Base-by-base conservation (phyloP, 768 basidiomycete species). In the Suillus occidentalis region DNA sequence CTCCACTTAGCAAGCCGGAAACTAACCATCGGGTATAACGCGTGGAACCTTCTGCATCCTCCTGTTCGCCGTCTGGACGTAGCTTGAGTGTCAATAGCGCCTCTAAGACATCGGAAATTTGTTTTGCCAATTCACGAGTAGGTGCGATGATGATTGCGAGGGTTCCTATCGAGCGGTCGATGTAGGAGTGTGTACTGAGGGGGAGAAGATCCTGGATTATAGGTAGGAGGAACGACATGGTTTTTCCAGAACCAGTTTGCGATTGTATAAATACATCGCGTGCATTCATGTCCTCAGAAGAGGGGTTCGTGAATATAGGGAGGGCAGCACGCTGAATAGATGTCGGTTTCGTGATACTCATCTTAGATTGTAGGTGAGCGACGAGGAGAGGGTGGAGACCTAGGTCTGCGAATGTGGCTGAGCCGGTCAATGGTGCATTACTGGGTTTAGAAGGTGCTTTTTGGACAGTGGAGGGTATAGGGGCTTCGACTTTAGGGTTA, bases 211-310 rank as follows among this genome's bases (percentile, higher is more conserved):
- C 95, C 67, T 98, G 94, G 52, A 99, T 85, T 75, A 99, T 94
- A 34, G 97, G 97, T 13, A 99, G 86, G 28, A 99, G 85, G 80
- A 92, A 99, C 4, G 95, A 86, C 28, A 98, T 80, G 0, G 96
- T 98, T 79, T 98, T 99, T 72, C 97, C 97, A 0, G 96, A 98
- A 63, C 97, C 97, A 10, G 97, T 98, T 75, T 98, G 95, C 14
- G 95, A 93, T 76, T 97, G 96, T 63, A 98, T 92, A 76, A 97
- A 96, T 16, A 92, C 86, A 76, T 97, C 95, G 65, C 91, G 82
- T 58, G 80, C 79, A 57, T 70, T 67, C 65, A 77, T 78, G 67
- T 75, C 79, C 34, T 77, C 68, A 0, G 81, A 75, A 9, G 72
- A 65, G 9, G 77, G 70, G 45, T 74, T 77, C 4, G 92, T 83